Percentiles rank a stretch among this genome's conserved stretches.
Evolutionary conservation across 192 early-diverging fungal genomes (phyloP).

Genomic region (Umbelopsis sp.): DNA sequence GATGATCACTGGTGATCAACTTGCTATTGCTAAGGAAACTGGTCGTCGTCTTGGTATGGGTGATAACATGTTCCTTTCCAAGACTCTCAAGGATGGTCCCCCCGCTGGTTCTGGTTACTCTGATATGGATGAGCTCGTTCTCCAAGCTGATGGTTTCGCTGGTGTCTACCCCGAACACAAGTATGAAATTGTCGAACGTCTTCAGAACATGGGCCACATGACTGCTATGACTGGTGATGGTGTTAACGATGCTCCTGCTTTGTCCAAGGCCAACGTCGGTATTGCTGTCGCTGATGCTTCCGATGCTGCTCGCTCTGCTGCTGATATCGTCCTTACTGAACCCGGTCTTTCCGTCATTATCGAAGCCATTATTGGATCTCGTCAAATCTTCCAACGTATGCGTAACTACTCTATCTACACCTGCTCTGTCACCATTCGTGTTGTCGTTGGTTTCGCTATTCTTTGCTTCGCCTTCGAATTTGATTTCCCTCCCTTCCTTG

Average conservation of each 20-base stretch:
- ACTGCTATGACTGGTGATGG: constrained; percentile 75
- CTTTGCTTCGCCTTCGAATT: constrained; percentile 79
- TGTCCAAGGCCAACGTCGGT: constrained; percentile 73
- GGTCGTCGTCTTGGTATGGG: constrained; percentile 69
- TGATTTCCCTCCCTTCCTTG: constrained; percentile 82
- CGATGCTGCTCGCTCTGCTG: constrained; percentile 76
- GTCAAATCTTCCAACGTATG: constrained; percentile 97
- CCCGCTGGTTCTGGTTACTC: constrained; percentile 59
- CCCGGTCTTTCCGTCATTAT: constrained; percentile 86
- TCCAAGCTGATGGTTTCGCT: constrained; percentile 68
- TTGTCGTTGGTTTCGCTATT: constrained; percentile 72
- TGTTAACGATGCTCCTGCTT: constrained; percentile 73
- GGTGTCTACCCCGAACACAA: constrained; percentile 71
- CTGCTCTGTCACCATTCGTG: constrained; percentile 84
- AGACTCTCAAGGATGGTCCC: constrained; percentile 63
- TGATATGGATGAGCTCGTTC: constrained; percentile 60
- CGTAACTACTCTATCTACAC: constrained; percentile 90
- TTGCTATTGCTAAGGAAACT: constrained; percentile 86
- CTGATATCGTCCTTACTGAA: constrained; percentile 78
- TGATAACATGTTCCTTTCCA: constrained; percentile 71
- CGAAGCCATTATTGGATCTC: constrained; percentile 88
- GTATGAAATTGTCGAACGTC: constrained; percentile 69
- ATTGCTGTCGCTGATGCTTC: constrained; percentile 76
- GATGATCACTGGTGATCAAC: constrained; percentile 96
- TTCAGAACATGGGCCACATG: constrained; percentile 72